phyloP scores from a whole-genome alignment of 2,329 filamentous ascomycete species.

The Beauveria medogensis region DNA sequence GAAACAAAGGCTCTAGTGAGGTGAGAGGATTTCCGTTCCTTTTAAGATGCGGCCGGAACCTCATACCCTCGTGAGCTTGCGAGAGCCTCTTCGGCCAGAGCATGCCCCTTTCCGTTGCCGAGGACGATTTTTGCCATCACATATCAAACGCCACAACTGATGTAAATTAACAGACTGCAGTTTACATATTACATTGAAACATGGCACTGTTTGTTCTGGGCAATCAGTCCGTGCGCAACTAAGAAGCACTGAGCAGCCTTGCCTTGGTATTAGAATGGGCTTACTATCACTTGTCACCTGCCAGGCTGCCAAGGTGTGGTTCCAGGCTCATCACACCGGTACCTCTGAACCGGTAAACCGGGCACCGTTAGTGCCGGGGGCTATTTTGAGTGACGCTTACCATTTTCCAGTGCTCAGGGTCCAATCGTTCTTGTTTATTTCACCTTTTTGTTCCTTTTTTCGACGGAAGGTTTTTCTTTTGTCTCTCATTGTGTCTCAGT shows the following conservation, averaged over 20 bases:
- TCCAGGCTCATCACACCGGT: constrained; percentile 4
- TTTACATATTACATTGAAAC: constrained; percentile 2
- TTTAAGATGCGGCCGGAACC: background rate
- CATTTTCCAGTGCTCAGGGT: background rate
- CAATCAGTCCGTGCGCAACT: constrained; percentile 6
- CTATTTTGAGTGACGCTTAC: background rate
- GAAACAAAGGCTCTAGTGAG: background rate
- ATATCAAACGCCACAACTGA: constrained; percentile 5
- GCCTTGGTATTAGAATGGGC: background rate
- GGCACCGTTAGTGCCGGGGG: background rate
- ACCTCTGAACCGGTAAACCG: background rate
- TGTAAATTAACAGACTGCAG: background rate
- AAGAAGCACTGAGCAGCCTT: background rate
- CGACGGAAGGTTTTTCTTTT: background rate
- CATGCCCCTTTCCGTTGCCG: background rate
- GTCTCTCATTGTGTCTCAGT: background rate
- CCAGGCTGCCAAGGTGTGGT: background rate
- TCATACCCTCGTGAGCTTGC: background rate
- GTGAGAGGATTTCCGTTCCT: background rate
- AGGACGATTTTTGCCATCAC: background rate
- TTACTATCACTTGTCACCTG: background rate
- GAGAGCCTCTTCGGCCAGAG: background rate
- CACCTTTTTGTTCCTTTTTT: background rate
- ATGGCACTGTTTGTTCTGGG: constrained; percentile 4
- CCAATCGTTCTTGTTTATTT: too few relatives aligned